Evolutionary conservation across 148 eudicot genomes (phyloP).

Genomic region (Camellia lanceoleosa): DNA sequence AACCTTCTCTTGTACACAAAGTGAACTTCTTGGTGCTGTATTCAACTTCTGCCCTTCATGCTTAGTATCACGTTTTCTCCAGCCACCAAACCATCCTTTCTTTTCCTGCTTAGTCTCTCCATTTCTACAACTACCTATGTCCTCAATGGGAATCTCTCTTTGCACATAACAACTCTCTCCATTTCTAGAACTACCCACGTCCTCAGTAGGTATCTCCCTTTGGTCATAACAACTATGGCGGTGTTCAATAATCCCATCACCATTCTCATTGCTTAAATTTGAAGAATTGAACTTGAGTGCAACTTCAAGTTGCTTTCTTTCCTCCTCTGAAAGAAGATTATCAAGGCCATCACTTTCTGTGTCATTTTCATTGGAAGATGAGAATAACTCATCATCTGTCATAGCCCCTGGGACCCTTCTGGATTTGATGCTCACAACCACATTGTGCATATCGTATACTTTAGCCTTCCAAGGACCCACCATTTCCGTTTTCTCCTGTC

Average conservation of each 20-base stretch:
- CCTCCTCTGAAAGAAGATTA: conserved; percentile 70
- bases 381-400: conserved; percentile 78
- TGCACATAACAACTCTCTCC: conserved; percentile 58
- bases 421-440: conserved; percentile 81
- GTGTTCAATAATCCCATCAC: conserved; percentile 38
- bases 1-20: conserved; percentile 46
- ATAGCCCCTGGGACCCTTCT: conserved; percentile 91
- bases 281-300: conserved; percentile 69
- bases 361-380: conserved; percentile 61
- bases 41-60: conserved; percentile 40
- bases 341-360: conserved; percentile 57
- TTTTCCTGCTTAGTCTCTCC: conserved; percentile 54
- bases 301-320: conserved; percentile 73
- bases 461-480: conserved; percentile 88
- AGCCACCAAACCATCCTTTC: conserved; percentile 81
- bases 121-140: conserved; percentile 26
- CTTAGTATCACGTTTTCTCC: conserved; percentile 74
- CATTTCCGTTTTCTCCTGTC: conserved; percentile 74
- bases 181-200: conserved; percentile 27
- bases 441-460: conserved; percentile 91
- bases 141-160: conserved; percentile 55
- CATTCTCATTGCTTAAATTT: conserved; percentile 43
- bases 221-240: conserved; percentile 64
- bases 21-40: conserved; percentile 51
- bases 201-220: conserved; percentile 54